Percentiles rank a stretch among this genome's conserved stretches.
Evolutionary conservation across 306 rosid species (phyloP).

Genomic region (Begonia masoniana): DNA sequence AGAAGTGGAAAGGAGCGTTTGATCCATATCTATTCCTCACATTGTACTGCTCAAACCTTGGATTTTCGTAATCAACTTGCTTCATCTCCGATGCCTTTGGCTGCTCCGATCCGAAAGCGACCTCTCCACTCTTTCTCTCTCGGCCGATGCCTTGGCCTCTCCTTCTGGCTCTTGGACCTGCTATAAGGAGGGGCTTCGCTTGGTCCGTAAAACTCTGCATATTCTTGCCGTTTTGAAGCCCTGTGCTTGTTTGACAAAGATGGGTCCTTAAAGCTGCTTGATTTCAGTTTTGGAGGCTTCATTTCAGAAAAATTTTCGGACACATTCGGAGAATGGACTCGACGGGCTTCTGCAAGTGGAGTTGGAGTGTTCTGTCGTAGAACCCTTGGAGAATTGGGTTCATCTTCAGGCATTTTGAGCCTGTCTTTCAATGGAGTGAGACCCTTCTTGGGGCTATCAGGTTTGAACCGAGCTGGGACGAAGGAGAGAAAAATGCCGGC

Average conservation of each 20-base stretch:
- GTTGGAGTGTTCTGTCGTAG: conserved; percentile 33
- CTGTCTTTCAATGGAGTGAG: conserved; percentile 61
- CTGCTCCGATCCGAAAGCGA: conserved; percentile 29
- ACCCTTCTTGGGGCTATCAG: conserved; percentile 23
- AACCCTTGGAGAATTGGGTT: conserved; percentile 23
- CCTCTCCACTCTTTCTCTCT: conserved; percentile 80
- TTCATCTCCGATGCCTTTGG: conserved; percentile 39
- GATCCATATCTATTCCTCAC: conserved; percentile 53
- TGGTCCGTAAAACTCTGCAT: conserved; percentile 67
- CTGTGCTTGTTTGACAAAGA: conserved; percentile 63
- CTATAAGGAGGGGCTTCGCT: conserved; percentile 44
- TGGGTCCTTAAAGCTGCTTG: conserved; percentile 77
- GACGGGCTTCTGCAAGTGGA: conserved; percentile 41
- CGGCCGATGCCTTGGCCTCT: conserved; percentile 67
- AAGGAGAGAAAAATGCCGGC: conserved; percentile 29
- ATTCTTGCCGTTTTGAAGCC: conserved; percentile 55
- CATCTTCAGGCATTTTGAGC: conserved; percentile 77
- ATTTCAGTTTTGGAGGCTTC: conserved; percentile 63
- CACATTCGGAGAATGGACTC: conserved; percentile 34
- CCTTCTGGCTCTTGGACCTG: conserved; percentile 77
- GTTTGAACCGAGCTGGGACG: conserved; percentile 41
- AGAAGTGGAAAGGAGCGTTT: conserved; percentile 37
- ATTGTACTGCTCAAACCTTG: conserved; percentile 58
- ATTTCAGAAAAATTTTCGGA: conserved; percentile 46
- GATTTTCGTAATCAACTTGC: conserved; percentile 30